phyloP scores from a whole-genome alignment of 495 filamentous ascomycete species.

The Aspergillus conjunctus region DNA sequence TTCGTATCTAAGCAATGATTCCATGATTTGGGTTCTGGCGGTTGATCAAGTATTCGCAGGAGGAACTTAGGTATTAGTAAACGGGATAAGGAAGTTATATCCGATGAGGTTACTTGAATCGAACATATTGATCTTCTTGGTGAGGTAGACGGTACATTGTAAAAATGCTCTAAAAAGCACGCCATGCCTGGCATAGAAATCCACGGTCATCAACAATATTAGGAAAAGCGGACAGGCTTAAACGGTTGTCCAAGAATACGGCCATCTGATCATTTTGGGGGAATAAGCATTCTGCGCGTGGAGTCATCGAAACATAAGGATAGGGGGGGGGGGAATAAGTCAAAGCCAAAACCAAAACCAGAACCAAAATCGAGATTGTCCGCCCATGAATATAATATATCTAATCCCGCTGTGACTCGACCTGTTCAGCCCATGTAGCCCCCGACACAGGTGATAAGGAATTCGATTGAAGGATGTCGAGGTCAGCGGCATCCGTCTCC shows the following conservation, averaged over 20 bases:
- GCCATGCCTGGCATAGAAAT: not conserved
- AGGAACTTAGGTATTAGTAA: not conserved
- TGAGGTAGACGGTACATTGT: no score
- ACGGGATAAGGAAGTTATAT: not conserved
- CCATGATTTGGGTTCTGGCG: not conserved
- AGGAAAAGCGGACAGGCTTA: not conserved
- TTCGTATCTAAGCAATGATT: not conserved
- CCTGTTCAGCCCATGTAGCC: slow-evolving; percentile 37
- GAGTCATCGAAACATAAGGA: not conserved
- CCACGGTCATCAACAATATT: not conserved
- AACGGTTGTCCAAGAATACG: not conserved
- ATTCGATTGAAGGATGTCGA: slow-evolving; percentile 20
- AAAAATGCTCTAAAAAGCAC: not conserved
- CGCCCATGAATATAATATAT: not conserved
- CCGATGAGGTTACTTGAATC: not conserved
- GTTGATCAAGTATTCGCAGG: not conserved
- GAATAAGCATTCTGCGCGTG: slow-evolving; percentile 10
- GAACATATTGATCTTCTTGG: not conserved
- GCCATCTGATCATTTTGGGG: slow-evolving; percentile 12
- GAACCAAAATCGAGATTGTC: not conserved
- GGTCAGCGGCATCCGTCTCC: slow-evolving; percentile 17
- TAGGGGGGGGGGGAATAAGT: not conserved
- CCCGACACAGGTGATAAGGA: slow-evolving; percentile 29
- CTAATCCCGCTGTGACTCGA: slow-evolving; percentile 23
- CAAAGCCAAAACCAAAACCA: not conserved